Percentiles rank a stretch among this genome's conserved stretches.
Evolutionary conservation across 345 rosid species (phyloP).

Genomic region (Litchi chinensis): DNA sequence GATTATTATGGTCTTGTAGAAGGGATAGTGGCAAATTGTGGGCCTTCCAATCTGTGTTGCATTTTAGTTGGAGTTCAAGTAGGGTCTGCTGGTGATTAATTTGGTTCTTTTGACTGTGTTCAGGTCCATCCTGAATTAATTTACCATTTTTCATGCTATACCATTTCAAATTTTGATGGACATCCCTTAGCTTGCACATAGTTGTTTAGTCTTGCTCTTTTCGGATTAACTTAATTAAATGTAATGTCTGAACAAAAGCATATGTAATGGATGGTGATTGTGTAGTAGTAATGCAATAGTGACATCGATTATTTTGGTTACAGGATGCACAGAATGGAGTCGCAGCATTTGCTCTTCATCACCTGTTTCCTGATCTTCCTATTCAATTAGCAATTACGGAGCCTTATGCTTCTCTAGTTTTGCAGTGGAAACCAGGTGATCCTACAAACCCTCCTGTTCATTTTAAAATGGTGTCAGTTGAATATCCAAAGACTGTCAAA

Average conservation of each 20-base stretch:
- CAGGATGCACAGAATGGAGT: constrained; percentile 93
- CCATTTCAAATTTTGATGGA: not conserved
- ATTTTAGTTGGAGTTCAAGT: not conserved
- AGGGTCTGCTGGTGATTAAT: not conserved
- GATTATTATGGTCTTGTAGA: not conserved
- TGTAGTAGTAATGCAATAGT: not conserved
- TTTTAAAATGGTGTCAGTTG: not conserved
- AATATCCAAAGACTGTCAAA: constrained; percentile 1
- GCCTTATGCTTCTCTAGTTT: constrained; percentile 73
- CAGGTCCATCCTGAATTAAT: not conserved
- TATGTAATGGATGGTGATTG: not conserved
- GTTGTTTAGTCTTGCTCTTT: not conserved
- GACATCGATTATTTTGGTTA: constrained; percentile 23
- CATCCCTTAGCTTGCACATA: constrained; percentile 1
- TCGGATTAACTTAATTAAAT: not conserved
- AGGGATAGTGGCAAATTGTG: not conserved
- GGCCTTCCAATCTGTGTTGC: not conserved
- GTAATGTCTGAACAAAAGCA: not conserved
- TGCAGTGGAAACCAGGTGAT: constrained; percentile 83
- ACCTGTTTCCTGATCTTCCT: constrained; percentile 78
- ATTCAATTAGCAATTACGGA: constrained; percentile 65
- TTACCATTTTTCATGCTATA: not conserved
- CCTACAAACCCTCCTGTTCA: constrained; percentile 12
- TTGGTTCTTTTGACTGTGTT: not conserved
- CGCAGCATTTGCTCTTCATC: constrained; percentile 80